Conservation (phyloP, 371 early-diverging fungal genomes). For the Saksenaea oblongispora region DNA sequence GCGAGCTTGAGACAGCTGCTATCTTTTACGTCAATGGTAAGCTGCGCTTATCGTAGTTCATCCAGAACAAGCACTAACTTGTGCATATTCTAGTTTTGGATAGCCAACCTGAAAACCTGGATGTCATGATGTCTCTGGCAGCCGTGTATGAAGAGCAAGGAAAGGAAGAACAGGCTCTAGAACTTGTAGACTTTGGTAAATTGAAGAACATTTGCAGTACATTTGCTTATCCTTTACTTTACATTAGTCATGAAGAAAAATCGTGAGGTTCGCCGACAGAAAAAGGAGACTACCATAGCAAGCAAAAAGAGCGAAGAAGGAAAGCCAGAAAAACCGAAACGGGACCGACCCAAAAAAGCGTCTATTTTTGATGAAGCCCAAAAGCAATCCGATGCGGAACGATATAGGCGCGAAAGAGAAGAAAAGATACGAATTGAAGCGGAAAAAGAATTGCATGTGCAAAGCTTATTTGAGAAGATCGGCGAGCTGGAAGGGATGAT, state of each 20-base stretch:
- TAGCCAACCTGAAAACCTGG: constrained; percentile 66
- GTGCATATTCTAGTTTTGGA: constrained; percentile 31
- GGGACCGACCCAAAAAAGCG: constrained; percentile 4
- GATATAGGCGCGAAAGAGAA: not conserved
- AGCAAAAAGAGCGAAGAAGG: not conserved
- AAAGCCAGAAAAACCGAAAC: not conserved
- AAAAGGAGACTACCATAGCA: constrained; percentile 5
- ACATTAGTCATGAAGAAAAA: constrained; percentile 38
- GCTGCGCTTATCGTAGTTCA: not conserved
- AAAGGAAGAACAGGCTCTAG: constrained; percentile 69
- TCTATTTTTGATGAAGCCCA: constrained; percentile 10
- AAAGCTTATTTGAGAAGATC: constrained; percentile 29
- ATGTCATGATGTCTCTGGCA: constrained; percentile 77
- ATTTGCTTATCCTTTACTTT: not conserved
- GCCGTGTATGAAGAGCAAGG: constrained; percentile 86
- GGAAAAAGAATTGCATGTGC: constrained; percentile 19
- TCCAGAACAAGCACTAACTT: not conserved
- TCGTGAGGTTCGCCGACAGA: constrained; percentile 25
- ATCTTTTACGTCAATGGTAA: constrained; percentile 57
- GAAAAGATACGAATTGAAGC: constrained; percentile 15
- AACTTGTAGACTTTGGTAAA: constrained; percentile 61
- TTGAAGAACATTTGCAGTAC: not conserved
- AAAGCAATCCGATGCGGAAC: constrained; percentile 8
- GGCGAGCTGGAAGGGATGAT: constrained; percentile 34
- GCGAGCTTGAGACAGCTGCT: constrained; percentile 64